phyloP scores from a whole-genome alignment of 495 filamentous ascomycete genomes.

The Neurospora tetrasperma region DNA sequence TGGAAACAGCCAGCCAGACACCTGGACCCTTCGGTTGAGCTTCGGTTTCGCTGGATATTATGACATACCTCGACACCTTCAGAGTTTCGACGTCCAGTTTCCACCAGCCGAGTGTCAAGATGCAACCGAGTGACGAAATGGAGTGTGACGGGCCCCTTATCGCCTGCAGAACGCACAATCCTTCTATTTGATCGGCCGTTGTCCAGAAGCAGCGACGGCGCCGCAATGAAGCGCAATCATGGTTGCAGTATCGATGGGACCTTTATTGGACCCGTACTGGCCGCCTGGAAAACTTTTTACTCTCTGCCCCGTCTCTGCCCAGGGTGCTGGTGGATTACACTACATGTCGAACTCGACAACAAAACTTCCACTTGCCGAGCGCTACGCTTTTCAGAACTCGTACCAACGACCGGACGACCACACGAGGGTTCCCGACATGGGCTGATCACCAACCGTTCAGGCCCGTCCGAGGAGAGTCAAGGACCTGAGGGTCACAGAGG shows the following conservation, averaged over 20 bases:
- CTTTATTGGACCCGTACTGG: not conserved
- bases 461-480: not conserved
- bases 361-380: not conserved
- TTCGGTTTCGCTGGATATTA: not conserved
- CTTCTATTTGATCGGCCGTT: not conserved
- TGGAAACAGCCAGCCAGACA: not conserved
- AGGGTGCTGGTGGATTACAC: not conserved
- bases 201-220: not conserved
- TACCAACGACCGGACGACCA: not conserved
- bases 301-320: not conserved
- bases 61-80: not conserved
- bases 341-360: not conserved
- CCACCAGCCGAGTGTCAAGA: not conserved
- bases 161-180: not conserved
- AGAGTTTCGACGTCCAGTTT: not conserved
- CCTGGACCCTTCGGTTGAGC: not conserved
- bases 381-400: not conserved
- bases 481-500: not conserved
- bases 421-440: not conserved
- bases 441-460: not conserved
- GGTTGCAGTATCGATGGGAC: not conserved
- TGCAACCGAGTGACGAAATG: not conserved
- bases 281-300: not conserved
- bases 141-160: not conserved
- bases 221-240: not conserved